Percentiles rank a stretch among this genome's conserved stretches.
Conservation (phyloP, 1,284 basidiomycete genomes). For the Somion occarium region DNA sequence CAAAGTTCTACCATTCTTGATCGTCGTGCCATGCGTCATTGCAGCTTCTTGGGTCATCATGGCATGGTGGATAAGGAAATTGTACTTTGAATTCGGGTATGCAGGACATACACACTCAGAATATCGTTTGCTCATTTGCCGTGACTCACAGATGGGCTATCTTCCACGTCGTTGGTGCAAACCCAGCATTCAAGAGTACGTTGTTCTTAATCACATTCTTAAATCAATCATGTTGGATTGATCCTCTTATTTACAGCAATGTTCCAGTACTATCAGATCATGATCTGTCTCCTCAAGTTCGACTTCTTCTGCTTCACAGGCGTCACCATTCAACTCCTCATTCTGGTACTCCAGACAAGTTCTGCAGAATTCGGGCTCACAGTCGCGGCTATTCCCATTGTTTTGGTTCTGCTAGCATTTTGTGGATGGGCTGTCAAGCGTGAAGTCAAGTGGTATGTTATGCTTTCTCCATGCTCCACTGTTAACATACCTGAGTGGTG, state of each 20-base stretch:
- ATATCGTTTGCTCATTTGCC: not conserved
- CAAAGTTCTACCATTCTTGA: conserved; percentile 38
- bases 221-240: not conserved
- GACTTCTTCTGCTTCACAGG: conserved; percentile 83
- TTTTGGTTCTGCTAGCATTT: conserved; percentile 62
- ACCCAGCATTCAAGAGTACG: conserved; percentile 74
- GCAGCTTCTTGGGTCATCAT: conserved; percentile 32
- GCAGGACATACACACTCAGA: conserved; percentile 9
- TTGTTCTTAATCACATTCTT: conserved; percentile 10
- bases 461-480: not conserved
- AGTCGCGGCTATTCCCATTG: conserved; percentile 75
- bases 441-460: conserved; percentile 68
- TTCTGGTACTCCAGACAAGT: conserved; percentile 54
- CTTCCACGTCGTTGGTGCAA: conserved; percentile 80
- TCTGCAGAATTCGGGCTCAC: conserved; percentile 78
- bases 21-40: conserved; percentile 37
- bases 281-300: conserved; percentile 82
- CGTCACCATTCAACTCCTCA: conserved; percentile 59
- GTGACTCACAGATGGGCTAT: conserved; percentile 64
- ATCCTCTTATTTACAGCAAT: conserved; percentile 47
- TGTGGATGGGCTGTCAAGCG: conserved; percentile 68
- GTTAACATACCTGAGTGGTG: not conserved
- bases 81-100: conserved; percentile 45
- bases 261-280: conserved; percentile 82
- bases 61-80: conserved; percentile 33